Evolutionary conservation across 2,329 filamentous ascomycete genomes (phyloP).

Genomic region (Tolypocladium tundrense): DNA sequence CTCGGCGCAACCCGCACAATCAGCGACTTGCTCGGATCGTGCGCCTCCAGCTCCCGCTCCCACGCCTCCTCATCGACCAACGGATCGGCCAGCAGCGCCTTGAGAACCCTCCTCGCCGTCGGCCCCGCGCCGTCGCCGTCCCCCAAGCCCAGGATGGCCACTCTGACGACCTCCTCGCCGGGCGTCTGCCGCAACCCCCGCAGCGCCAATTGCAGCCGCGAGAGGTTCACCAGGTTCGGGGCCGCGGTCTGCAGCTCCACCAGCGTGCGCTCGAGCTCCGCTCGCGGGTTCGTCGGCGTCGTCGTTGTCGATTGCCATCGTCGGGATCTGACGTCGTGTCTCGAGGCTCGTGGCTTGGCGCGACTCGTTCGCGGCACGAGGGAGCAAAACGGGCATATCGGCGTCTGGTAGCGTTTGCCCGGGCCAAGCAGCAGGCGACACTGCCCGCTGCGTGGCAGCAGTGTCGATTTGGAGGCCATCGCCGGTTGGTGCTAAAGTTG

Average conservation of each 20-base stretch:
- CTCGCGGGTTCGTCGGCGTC: constrained; percentile 23
- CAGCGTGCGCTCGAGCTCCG: constrained; percentile 50
- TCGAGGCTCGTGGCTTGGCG: constrained; percentile 7
- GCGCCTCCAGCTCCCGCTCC: constrained; percentile 51
- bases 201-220: constrained; percentile 60
- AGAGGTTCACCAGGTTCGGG: constrained; percentile 54
- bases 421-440: constrained; percentile 14
- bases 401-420: constrained; percentile 5
- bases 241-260: constrained; percentile 50
- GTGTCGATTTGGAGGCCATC: constrained; percentile 20
- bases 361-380: constrained; percentile 9
- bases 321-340: constrained; percentile 9
- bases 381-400: constrained; percentile 22
- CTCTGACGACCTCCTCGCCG: constrained; percentile 46
- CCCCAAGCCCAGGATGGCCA: constrained; percentile 44
- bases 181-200: constrained; percentile 48
- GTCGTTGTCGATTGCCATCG: constrained; percentile 18
- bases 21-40: constrained; percentile 44
- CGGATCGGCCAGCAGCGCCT: constrained; percentile 61
- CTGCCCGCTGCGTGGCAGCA: constrained; percentile 16
- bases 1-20: constrained; percentile 45
- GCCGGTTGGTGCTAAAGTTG: constrained; percentile 4
- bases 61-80: constrained; percentile 51
- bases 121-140: constrained; percentile 25
- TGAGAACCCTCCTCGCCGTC: constrained; percentile 55